These are phyloP conservation scores for Mycothermus thermophilus DNA, from an alignment of 495 filamentous ascomycete genomes.

Conservation along the genomic window DNA sequence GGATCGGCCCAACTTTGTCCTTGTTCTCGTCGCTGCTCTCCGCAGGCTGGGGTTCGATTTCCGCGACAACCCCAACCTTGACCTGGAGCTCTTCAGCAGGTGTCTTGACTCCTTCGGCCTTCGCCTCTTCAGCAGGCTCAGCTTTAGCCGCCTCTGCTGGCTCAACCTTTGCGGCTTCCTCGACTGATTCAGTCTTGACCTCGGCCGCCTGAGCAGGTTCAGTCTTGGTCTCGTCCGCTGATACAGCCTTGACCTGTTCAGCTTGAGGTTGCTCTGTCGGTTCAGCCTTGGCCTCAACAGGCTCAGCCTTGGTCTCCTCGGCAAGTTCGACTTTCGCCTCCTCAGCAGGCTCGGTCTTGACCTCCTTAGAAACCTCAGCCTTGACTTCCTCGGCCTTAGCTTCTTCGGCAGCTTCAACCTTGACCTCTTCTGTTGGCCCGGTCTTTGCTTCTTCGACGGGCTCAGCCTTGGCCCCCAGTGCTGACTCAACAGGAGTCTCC, in stretches of 20 bases:
- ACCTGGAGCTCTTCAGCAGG: slow-evolving; percentile 1
- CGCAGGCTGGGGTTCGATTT: slow-evolving; percentile 1
- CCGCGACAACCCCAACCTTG: slow-evolving; percentile 1
- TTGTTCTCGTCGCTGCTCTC: slow-evolving; percentile 4
- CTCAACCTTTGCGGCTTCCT: slow-evolving; percentile 1
- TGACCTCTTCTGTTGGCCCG: slow-evolving; percentile 3
- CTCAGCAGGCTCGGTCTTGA: slow-evolving; percentile 4
- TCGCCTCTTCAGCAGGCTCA: slow-evolving; percentile 6
- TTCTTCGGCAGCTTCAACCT: slow-evolving; percentile 2
- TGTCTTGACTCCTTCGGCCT: slow-evolving; percentile 4
- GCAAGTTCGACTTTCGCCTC: neutral
- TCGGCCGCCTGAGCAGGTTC: slow-evolving; percentile 2
- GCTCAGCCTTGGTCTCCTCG: slow-evolving; percentile 3
- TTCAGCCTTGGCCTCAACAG: slow-evolving; percentile 4
- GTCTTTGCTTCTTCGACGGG: neutral
- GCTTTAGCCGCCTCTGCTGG: slow-evolving; percentile 5
- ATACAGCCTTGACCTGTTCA: slow-evolving; percentile 1
- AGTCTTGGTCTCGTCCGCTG: slow-evolving; percentile 3
- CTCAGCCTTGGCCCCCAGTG: slow-evolving; percentile 2
- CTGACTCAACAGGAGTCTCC: neutral
- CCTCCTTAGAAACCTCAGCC: slow-evolving; percentile 2
- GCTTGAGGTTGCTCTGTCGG: too few relatives aligned
- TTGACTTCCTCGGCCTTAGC: slow-evolving; percentile 2
- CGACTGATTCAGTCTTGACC: neutral
- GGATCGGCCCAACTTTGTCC: slow-evolving; percentile 23